Base-by-base conservation (phyloP, 805 yeast species). In the Schwanniomyces vanrijiae region DNA sequence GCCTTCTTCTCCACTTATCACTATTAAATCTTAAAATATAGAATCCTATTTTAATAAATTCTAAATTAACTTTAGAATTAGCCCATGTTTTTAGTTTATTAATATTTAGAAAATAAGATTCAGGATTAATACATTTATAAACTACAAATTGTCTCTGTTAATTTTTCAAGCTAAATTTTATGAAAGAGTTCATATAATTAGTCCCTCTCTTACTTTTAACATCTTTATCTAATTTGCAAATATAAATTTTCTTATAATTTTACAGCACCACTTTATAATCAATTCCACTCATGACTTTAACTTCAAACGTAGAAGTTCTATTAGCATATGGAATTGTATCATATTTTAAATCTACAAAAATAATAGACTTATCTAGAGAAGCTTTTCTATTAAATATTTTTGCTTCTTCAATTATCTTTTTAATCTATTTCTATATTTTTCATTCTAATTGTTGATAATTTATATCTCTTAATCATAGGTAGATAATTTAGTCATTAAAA, bases 271-370 rank as follows among this genome's bases (percentile, higher is more conserved):
- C 53, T 2, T 57, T 49, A 50, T 72, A 73, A 54, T 76, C 79
- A 37, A 76, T 68, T 54, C 76, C 79, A 7, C 75, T 79, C 21
- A 75, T 69, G 1, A 65, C 66, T 49, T 71, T 74, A 28, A 73
- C 58, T 40, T 56, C 64, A 47, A 73, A 69, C 40, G 61, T 61
- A 44, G 56, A 64, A 18, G 70, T 59, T 50, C 62, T 57, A 31
- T 63, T 59, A 42, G 69, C 66, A 51, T 68, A 68, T 5, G 71
- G 69, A 43, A 66, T 52, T 2, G 68, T 63, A 20, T 64, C 68
- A 26, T 56, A 50, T 7, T 56, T 47, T 7, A 63, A 43, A 46
- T 53, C 60, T 9, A 62, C 63, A 9, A 58, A 55, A 18, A 51
- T 55, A 19, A 66, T 48, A 3, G 66, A 52, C 5, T 51, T 54